Evolutionary conservation across 2,329 filamentous ascomycete species (phyloP).

Genomic region (Fusarium lyarnte): DNA sequence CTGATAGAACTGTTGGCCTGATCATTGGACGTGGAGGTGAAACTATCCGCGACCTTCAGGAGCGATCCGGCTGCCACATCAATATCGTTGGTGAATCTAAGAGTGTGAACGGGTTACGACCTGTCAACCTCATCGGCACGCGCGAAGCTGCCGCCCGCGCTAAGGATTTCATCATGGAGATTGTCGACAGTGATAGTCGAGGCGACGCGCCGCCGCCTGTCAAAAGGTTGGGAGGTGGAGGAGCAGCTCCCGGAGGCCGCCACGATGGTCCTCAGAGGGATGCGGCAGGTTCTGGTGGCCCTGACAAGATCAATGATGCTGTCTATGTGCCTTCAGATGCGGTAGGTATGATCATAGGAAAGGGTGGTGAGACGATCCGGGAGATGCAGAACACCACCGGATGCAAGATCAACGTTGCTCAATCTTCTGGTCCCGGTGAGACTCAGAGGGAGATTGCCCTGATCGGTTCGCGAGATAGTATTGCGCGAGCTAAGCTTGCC

Average conservation of each 20-base stretch:
- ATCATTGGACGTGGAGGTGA: constrained; percentile 95
- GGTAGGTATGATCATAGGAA: constrained; percentile 96
- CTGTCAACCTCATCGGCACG: constrained; percentile 89
- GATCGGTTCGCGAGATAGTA: constrained; percentile 79
- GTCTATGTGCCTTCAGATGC: constrained; percentile 90
- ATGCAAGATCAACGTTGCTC: constrained; percentile 95
- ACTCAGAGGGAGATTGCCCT: constrained; percentile 87
- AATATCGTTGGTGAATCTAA: constrained; percentile 95
- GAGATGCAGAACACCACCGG: constrained; percentile 89
- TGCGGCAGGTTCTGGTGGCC: constrained; percentile 53
- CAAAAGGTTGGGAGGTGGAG: constrained; percentile 39
- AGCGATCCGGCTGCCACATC: constrained; percentile 92
- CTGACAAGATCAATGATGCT: constrained; percentile 81
- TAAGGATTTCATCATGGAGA: constrained; percentile 90
- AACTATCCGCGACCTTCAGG: constrained; percentile 91
- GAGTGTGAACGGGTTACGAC: constrained; percentile 87
- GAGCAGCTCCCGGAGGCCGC: constrained; percentile 40
- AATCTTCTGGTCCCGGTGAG: constrained; percentile 79
- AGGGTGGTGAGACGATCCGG: constrained; percentile 92
- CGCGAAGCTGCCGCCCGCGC: constrained; percentile 78
- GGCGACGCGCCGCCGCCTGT: constrained; percentile 55
- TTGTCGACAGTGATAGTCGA: constrained; percentile 89
- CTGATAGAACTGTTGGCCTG: constrained; percentile 88
- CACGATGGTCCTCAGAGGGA: constrained; percentile 47
- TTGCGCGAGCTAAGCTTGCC: constrained; percentile 81